A percentile compares a stretch with the other conserved stretches of the same genome.
Conservation (phyloP, 2,329 filamentous ascomycete genomes). For the Escovopsis weberi region DNA sequence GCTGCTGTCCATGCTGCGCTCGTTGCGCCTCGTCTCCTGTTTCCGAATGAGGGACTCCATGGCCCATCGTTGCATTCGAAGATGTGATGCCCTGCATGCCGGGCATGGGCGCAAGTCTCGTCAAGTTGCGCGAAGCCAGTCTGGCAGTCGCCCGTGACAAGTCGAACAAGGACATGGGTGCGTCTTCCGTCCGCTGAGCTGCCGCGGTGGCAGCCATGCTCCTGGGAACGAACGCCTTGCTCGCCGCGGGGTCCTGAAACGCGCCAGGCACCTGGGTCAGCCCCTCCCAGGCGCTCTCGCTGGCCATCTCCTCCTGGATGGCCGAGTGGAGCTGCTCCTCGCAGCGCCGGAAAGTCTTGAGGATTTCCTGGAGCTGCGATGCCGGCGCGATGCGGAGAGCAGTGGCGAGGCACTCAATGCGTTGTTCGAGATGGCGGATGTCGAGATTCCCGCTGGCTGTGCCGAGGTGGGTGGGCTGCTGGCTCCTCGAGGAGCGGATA, state of each 20-base stretch:
- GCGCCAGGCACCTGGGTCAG: slow-evolving; percentile 47
- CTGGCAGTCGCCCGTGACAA: slow-evolving; percentile 46
- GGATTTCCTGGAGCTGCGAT: slow-evolving; percentile 55
- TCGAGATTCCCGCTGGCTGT: slow-evolving; percentile 44
- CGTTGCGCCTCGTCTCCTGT: slow-evolving; percentile 15
- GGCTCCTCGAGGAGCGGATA: slow-evolving; percentile 37
- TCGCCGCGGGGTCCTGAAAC: slow-evolving; percentile 25
- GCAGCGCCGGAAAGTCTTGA: slow-evolving; percentile 60
- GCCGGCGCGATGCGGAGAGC: slow-evolving; percentile 61
- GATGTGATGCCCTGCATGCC: slow-evolving; percentile 10
- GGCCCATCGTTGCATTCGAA: background rate
- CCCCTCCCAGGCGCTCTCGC: slow-evolving; percentile 57
- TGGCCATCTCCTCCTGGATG: slow-evolving; percentile 50
- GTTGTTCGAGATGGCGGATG: slow-evolving; percentile 62
- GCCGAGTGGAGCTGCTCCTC: slow-evolving; percentile 62
- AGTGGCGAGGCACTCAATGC: slow-evolving; percentile 65
- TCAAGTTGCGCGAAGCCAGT: slow-evolving; percentile 43
- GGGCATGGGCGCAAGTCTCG: slow-evolving; percentile 38
- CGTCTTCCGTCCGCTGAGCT: slow-evolving; percentile 32
- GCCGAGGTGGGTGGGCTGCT: slow-evolving; percentile 44
- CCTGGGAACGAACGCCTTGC: slow-evolving; percentile 14
- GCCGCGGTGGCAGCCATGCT: slow-evolving; percentile 21
- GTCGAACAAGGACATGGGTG: slow-evolving; percentile 51
- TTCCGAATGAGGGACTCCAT: slow-evolving; percentile 3
- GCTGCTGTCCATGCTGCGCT: slow-evolving; percentile 21